phyloP scores from a whole-genome alignment of 768 basidiomycete genomes.

The Leccinum truebloodii region DNA sequence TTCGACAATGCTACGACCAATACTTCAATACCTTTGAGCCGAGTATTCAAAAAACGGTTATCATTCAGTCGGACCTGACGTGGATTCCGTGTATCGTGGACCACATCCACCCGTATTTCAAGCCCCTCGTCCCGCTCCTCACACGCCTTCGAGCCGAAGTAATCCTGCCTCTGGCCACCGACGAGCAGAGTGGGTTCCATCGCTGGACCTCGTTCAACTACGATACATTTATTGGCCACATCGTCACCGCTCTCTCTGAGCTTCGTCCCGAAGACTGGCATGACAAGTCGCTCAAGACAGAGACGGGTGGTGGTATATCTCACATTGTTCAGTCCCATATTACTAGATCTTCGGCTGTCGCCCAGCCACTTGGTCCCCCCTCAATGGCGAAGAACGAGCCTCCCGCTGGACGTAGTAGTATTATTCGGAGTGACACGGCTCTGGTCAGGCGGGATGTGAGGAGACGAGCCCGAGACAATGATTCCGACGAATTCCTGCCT shows the following conservation, averaged over 20 bases:
- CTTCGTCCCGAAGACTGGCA: not conserved
- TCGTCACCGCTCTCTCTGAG: not conserved
- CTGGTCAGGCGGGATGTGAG: too few species aligned
- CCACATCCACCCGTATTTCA: not conserved
- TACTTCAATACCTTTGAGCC: slow-evolving; percentile 7
- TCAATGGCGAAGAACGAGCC: not conserved
- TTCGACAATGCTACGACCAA: too few species aligned
- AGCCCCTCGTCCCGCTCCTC: not conserved
- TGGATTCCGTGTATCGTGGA: not conserved
- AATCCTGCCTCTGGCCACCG: not conserved
- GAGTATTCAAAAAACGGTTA: slow-evolving; percentile 4
- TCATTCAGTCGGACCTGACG: not conserved
- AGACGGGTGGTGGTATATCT: not conserved
- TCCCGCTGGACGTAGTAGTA: not conserved
- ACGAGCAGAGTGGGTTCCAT: not conserved
- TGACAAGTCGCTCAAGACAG: not conserved
- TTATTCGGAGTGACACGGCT: not conserved
- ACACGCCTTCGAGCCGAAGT: not conserved
- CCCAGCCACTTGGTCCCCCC: not conserved
- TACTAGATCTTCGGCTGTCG: too few species aligned
- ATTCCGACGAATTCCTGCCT: not conserved
- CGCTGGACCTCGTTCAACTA: not conserved
- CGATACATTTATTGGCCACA: not conserved
- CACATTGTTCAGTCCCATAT: not conserved
- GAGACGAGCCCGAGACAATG: not conserved